Evolutionary conservation across 2,329 filamentous ascomycete species (phyloP).

Genomic region (Exophiala mesophila): DNA sequence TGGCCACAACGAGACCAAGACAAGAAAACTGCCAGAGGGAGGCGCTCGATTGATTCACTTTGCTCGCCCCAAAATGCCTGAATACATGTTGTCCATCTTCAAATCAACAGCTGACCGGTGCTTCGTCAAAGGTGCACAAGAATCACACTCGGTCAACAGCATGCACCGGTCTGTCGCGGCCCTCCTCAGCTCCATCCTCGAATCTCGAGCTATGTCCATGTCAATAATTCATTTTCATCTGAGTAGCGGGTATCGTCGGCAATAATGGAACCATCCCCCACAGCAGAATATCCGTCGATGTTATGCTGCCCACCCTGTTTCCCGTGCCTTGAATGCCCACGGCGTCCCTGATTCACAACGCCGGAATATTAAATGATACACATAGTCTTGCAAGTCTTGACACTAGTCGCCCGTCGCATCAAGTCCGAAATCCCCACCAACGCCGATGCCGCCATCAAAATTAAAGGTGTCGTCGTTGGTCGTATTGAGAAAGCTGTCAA

Average conservation of each 20-base stretch:
- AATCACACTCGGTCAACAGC: too few relatives aligned
- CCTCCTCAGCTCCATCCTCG: constrained; percentile 14
- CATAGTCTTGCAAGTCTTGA: constrained; percentile 1
- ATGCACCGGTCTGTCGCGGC: too few relatives aligned
- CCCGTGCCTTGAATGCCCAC: constrained; percentile 15
- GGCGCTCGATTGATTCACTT: too few relatives aligned
- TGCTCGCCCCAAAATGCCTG: too few relatives aligned
- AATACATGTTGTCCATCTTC: too few relatives aligned
- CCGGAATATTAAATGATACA: constrained; percentile 23
- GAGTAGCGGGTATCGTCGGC: constrained; percentile 24
- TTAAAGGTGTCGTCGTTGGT: constrained; percentile 43
- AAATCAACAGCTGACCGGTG: too few relatives aligned
- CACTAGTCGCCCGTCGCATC: constrained; percentile 21
- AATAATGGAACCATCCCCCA: constrained; percentile 12
- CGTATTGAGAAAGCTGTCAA: constrained; percentile 62
- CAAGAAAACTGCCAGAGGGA: too few relatives aligned
- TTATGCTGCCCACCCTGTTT: constrained; percentile 7
- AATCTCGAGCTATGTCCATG: constrained; percentile 21
- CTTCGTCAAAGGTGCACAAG: too few relatives aligned
- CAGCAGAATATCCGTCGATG: constrained; percentile 8
- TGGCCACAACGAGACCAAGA: too few relatives aligned
- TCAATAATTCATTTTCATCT: constrained; percentile 24
- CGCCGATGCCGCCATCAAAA: constrained; percentile 39
- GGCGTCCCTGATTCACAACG: constrained; percentile 7
- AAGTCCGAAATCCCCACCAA: constrained; percentile 36